Conservation (phyloP, 176 grass and related monocot species). For the Poa pratensis region DNA sequence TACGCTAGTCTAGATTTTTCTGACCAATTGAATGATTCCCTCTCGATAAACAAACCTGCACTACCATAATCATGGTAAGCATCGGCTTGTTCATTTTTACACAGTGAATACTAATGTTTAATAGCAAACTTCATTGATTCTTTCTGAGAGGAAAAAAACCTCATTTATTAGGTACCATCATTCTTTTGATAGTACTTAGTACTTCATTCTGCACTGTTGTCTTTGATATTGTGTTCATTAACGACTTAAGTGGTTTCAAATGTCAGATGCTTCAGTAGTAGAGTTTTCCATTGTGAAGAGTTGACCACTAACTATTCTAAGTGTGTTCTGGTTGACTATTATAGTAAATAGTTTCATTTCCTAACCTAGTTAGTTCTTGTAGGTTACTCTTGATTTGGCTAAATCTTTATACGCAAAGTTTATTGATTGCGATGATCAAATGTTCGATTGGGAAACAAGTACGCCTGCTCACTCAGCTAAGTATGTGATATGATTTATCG, state of each 20-base stretch:
- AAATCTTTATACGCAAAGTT: conserved; percentile 92
- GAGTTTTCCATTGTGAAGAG: conserved; percentile 2
- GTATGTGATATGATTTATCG: conserved; percentile 44
- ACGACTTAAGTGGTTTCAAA: neutral
- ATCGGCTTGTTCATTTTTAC: neutral
- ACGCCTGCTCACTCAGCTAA: conserved; percentile 88
- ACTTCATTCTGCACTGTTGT: neutral
- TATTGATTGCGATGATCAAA: conserved; percentile 96
- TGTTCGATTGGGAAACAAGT: conserved; percentile 87
- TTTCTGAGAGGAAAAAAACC: neutral
- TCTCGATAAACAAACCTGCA: neutral
- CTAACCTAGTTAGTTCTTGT: conserved; percentile 30
- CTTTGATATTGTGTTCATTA: conserved; percentile 24
- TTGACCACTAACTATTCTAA: neutral
- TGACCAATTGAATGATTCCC: conserved; percentile 7
- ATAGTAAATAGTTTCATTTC: neutral
- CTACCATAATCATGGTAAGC: neutral
- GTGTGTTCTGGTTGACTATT: conserved; percentile 7
- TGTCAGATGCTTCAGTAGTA: conserved; percentile 16
- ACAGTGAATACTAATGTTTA: neutral
- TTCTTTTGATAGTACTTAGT: neutral
- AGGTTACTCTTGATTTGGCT: conserved; percentile 95
- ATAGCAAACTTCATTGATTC: neutral
- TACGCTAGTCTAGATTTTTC: neutral
- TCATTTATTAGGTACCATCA: conserved; percentile 7